Evolutionary conservation across 768 basidiomycete species (phyloP), one percentile per base, ranked within the genome.

Genomic region (Amanita muscaria): DNA sequence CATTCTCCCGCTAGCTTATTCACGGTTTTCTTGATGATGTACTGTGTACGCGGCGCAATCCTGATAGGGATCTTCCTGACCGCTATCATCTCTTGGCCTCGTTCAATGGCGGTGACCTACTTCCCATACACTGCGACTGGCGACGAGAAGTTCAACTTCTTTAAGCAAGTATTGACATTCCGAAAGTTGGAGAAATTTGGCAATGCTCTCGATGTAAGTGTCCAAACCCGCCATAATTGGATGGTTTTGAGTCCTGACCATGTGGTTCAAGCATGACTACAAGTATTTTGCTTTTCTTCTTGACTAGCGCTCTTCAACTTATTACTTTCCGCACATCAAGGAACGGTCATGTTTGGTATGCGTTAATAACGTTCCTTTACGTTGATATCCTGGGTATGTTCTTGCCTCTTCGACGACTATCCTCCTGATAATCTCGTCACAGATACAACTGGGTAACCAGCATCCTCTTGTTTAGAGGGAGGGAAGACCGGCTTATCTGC

Each of bases 401-500:
- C 24, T 46, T 1, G 14, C 24, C 27, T 29, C 15, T 30, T 40
- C 19, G 23, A 14, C 27, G 37, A 30, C 21, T 41, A 14, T 47
- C 24, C 15, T 40, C 37, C 21, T 49, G 18, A 32, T 31, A 10
- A n/a, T n/a, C 14, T 33, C 18, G 10, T 47, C 16, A 14, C 49
- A 72, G 72, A 74, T 58, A 74, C 72, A 49, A 74, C 74, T 49
- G 73, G 70, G 67, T 69, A 59, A 50, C 49, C 32, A 23, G 27
- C n/a, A 27, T 39, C 4, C 19, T 22, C 12, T 12, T 30, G 31
- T n/a, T 47, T 57, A 72, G 88, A 92, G 76, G 88, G 89, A 27
- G 89, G 89, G 86, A 83, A 67, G 67, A 92, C 89, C 0, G 89
- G 89, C 19, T 63, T 92, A 40, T 83, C 88, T 0, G 88, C 83